phyloP scores from a whole-genome alignment of 148 eudicot genomes.

The Heliosperma pusillum region DNA sequence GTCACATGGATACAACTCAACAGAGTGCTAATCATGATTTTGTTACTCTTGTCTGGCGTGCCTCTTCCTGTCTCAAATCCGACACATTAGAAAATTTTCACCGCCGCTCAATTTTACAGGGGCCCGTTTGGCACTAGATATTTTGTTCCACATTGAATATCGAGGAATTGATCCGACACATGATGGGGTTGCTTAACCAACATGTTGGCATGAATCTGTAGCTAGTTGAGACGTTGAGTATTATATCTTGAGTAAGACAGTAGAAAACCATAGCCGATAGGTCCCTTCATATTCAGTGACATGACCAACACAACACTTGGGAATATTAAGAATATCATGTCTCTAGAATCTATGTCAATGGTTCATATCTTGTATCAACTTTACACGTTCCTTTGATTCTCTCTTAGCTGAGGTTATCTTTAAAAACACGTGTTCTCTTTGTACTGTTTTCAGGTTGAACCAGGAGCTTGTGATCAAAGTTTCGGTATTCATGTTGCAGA shows the following conservation, averaged over 20 bases:
- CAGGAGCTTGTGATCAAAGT: constrained; percentile 99
- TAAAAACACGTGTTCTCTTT: neutral
- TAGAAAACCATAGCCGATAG: neutral
- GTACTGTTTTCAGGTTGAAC: constrained; percentile 63
- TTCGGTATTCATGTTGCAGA: constrained; percentile 99
- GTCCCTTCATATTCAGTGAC: neutral
- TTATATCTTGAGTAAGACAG: neutral
- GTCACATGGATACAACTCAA: too few species aligned
- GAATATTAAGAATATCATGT: too few species aligned
- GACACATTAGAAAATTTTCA: too few species aligned
- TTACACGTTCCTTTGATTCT: neutral
- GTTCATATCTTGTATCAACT: neutral
- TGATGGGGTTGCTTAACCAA: neutral
- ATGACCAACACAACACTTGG: neutral
- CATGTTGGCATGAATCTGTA: neutral
- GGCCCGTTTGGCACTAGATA: too few species aligned
- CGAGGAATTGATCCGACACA: neutral
- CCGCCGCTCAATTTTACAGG: too few species aligned
- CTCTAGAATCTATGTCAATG: neutral
- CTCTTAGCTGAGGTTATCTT: neutral
- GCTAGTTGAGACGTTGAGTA: neutral
- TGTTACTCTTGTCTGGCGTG: too few species aligned
- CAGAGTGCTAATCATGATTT: too few species aligned
- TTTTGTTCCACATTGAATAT: too few species aligned
- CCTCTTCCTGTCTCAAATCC: too few species aligned